Base-by-base conservation (phyloP, 345 rosid species). In the Gossypium ekmanianum region DNA sequence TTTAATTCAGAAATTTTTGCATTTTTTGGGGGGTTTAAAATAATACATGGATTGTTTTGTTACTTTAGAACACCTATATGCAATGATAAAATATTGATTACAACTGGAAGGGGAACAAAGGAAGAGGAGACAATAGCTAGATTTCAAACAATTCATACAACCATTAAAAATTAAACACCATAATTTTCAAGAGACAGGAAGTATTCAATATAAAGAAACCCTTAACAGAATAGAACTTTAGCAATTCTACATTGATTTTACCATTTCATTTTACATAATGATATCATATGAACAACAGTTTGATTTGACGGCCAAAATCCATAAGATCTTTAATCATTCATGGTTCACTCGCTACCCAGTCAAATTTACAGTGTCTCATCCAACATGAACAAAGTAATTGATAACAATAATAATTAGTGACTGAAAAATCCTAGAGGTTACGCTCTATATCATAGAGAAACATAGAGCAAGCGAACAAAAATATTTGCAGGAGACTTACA, bases 401-500 rank as follows among this genome's bases (percentile, higher is more conserved):
- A 64, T 64, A 61, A 51, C 51, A 76, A 72, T 7, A 14, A 29
- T 5, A 61, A 29, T 29, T 26, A 29, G 47, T 22, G 10, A 7
- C 26, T 27, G 5, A 68, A 61, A 13, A 41, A 39, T 7, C 18
- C 27, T 51, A 69, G 43, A 50, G 66, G n/a, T 58, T 39, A 52
- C 7, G 48, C 61, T 57, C 54, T 26, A 44, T 66, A 73, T 56
- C 58, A 55, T 29, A 39, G 17, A 68, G 59, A 22, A 22, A 66
- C 4, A 54, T 74, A 44, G 61, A 57, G 51, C 50, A 22, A 66
- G 70, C 12, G 47, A 44, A 27, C n/a, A 71, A 61, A 20, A 68
- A 71, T 14, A 74, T 54, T 20, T 72, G 47, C 11, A 58, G 63
- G 27, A 58, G 29, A 94, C 91, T 90, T 90, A 88, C 98, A 86